These are phyloP conservation scores for Neohortaea acidophila DNA, from an alignment of 495 filamentous ascomycete genomes.

Conservation along the genomic window DNA sequence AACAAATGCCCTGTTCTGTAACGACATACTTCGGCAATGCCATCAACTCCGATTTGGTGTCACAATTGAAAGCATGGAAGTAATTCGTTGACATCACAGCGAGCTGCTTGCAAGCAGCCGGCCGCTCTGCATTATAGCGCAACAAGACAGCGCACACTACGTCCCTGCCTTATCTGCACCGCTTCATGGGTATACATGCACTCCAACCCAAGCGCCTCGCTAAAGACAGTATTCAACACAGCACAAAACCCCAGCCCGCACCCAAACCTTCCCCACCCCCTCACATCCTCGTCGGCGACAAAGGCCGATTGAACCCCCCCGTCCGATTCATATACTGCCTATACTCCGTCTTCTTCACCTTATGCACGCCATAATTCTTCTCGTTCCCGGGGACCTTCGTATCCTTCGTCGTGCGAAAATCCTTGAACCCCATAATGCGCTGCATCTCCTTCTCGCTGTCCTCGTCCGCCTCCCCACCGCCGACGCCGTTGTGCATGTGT, in stretches of 20 bases:
- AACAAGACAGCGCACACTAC: too few species aligned
- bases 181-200: too few species aligned
- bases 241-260: too few species aligned
- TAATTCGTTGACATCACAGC: too few species aligned
- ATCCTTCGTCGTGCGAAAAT: slow-evolving; percentile 74
- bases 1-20: too few species aligned
- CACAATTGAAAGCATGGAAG: too few species aligned
- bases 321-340: slow-evolving; percentile 97
- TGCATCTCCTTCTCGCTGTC: slow-evolving; percentile 62
- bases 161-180: too few species aligned
- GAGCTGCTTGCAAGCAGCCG: too few species aligned
- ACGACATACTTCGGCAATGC: too few species aligned
- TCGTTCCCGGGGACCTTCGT: slow-evolving; percentile 80
- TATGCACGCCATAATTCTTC: slow-evolving; percentile 65
- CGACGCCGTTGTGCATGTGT: not conserved
- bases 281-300: slow-evolving; percentile 39
- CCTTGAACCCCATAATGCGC: slow-evolving; percentile 72
- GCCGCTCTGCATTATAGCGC: too few species aligned
- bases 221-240: too few species aligned
- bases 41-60: too few species aligned
- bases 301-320: slow-evolving; percentile 91
- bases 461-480: slow-evolving; percentile 36
- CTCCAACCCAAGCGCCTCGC: slow-evolving; percentile 1
- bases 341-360: slow-evolving; percentile 93
- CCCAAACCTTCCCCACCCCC: not conserved